phyloP scores from a whole-genome alignment of 768 basidiomycete genomes.

The Termitomyces sp. region DNA sequence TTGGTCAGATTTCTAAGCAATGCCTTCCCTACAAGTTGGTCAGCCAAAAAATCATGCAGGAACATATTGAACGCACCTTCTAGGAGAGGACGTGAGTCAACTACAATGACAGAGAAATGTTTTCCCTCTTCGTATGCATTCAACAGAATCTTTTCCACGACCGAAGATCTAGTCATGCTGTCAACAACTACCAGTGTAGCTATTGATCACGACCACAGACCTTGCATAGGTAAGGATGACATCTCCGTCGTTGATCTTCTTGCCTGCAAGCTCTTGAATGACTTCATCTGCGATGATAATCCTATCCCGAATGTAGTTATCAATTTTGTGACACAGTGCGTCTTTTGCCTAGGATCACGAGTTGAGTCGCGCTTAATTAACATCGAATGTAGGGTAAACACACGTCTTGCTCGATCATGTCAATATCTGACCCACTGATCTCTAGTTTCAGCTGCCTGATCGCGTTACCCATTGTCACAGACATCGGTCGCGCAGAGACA shows the following conservation, averaged over 20 bases:
- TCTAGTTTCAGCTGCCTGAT: constrained; percentile 93
- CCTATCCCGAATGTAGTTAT: constrained; percentile 89
- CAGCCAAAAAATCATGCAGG: neutral
- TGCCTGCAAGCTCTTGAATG: constrained; percentile 82
- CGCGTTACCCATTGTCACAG: constrained; percentile 91
- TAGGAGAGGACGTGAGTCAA: constrained; percentile 91
- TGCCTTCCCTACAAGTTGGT: constrained; percentile 56
- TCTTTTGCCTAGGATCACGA: constrained; percentile 70
- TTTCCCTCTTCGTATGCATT: constrained; percentile 71
- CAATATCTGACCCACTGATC: constrained; percentile 88
- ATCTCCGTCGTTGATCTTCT: constrained; percentile 94
- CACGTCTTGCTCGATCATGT: constrained; percentile 94
- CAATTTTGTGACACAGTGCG: constrained; percentile 76
- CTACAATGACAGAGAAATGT: constrained; percentile 83
- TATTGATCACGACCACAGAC: constrained; percentile 31
- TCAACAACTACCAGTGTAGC: neutral
- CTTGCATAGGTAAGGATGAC: constrained; percentile 91
- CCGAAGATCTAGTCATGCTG: constrained; percentile 64
- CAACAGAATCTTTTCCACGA: constrained; percentile 87
- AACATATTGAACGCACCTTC: constrained; percentile 53
- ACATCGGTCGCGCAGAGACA: constrained; percentile 84
- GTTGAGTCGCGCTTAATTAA: neutral
- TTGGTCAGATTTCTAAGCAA: constrained; percentile 66
- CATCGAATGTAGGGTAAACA: constrained; percentile 10
- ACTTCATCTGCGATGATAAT: constrained; percentile 92